These are phyloP conservation scores for Venustampulla echinocandica DNA, from an alignment of 495 filamentous ascomycete species.

Conservation along the genomic window DNA sequence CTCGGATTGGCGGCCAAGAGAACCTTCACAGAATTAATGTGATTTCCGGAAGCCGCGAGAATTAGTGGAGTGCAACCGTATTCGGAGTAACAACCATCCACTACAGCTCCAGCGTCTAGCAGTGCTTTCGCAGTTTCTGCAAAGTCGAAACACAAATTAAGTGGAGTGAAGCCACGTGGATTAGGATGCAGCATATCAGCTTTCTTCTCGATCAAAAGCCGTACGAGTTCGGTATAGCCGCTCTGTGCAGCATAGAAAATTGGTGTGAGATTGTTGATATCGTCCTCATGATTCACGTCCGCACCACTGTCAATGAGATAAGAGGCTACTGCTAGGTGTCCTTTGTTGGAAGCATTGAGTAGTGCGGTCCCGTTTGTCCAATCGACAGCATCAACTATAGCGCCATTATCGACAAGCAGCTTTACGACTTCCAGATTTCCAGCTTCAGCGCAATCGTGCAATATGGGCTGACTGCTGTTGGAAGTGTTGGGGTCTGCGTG, in stretches of 20 bases:
- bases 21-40: too few relatives aligned
- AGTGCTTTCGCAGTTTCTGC: constrained; percentile 1
- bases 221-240: constrained; percentile 2
- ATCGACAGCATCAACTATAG: constrained; percentile 6
- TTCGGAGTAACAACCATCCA: constrained; percentile 18
- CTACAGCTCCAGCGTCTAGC: constrained; percentile 1
- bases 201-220: constrained; percentile 7
- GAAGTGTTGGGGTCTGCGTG: constrained; percentile 7
- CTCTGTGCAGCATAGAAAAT: constrained; percentile 10
- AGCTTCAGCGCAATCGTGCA: constrained; percentile 6
- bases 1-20: constrained; percentile 8
- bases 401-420: constrained; percentile 15
- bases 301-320: constrained; percentile 18
- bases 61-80: too few relatives aligned
- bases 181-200: constrained; percentile 2
- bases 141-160: neutral
- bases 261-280: constrained; percentile 16
- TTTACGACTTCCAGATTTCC: constrained; percentile 8
- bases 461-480: neutral
- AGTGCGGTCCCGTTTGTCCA: constrained; percentile 4
- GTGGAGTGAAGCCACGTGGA: constrained; percentile 8
- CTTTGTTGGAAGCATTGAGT: constrained; percentile 1
- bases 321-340: neutral
- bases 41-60: too few relatives aligned
- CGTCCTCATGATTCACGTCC: constrained; percentile 13